phyloP scores from a whole-genome alignment of 2,329 filamentous ascomycete genomes.

The Calycina marina region DNA sequence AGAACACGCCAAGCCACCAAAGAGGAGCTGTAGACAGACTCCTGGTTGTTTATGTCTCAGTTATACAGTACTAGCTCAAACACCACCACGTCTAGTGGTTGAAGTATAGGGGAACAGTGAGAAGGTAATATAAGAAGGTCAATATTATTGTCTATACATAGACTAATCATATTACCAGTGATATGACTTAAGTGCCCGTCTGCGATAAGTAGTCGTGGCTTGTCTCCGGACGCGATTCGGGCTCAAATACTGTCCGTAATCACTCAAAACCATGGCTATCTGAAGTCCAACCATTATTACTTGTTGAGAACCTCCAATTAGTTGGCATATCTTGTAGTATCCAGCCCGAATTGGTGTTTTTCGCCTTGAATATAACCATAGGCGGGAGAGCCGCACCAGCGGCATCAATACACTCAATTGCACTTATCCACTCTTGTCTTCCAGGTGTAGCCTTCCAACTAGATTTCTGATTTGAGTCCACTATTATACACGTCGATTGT shows the following conservation, averaged over 20 bases:
- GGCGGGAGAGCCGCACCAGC: neutral
- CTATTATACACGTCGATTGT: neutral
- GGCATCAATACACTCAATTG: neutral
- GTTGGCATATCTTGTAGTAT: neutral
- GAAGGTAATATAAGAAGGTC: neutral
- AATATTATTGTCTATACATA: neutral
- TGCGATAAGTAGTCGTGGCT: neutral
- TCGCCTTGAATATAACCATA: neutral
- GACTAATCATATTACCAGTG: neutral
- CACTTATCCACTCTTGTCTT: neutral
- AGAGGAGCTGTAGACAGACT: too few species aligned
- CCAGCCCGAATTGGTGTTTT: neutral
- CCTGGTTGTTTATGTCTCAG: too few species aligned
- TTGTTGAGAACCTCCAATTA: neutral
- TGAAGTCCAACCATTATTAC: slow-evolving; percentile 1
- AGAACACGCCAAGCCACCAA: too few species aligned
- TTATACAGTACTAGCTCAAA: too few species aligned
- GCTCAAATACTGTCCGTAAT: neutral
- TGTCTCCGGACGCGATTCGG: neutral
- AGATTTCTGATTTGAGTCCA: neutral
- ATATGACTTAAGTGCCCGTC: neutral
- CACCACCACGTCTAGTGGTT: neutral
- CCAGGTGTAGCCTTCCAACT: neutral
- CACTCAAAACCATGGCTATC: neutral
- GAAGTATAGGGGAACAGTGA: neutral